Evolutionary conservation across 2,329 filamentous ascomycete species (phyloP).

Genomic region (Paecilomyces dactylethromorphus): DNA sequence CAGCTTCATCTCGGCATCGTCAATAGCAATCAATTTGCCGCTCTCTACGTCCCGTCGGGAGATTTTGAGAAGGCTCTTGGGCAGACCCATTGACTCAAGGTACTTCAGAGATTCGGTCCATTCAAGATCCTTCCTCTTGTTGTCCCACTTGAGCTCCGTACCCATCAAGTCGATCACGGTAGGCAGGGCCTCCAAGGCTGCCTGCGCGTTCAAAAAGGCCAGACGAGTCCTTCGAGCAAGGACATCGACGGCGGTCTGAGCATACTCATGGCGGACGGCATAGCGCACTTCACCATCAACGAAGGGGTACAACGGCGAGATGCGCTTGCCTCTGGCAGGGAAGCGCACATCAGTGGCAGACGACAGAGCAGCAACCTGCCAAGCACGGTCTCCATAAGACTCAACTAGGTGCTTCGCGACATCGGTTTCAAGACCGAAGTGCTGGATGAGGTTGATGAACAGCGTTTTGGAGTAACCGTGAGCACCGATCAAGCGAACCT

Average conservation of each 20-base stretch:
- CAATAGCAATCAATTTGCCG: slow-evolving; percentile 44
- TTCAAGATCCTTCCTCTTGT: slow-evolving; percentile 64
- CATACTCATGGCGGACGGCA: slow-evolving; percentile 81
- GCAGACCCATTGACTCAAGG: slow-evolving; percentile 57
- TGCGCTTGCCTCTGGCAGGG: slow-evolving; percentile 73
- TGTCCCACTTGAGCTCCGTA: slow-evolving; percentile 74
- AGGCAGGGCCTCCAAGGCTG: slow-evolving; percentile 78
- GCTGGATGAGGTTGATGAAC: slow-evolving; percentile 92
- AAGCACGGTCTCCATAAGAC: slow-evolving; percentile 87
- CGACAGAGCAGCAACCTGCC: slow-evolving; percentile 79
- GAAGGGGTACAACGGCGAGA: slow-evolving; percentile 78
- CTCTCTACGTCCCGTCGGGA: slow-evolving; percentile 54
- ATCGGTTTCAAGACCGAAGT: slow-evolving; percentile 86
- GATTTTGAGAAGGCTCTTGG: slow-evolving; percentile 49
- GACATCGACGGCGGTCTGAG: slow-evolving; percentile 83
- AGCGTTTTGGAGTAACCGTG: slow-evolving; percentile 85
- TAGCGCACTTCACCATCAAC: slow-evolving; percentile 89
- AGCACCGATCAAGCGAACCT: slow-evolving; percentile 72
- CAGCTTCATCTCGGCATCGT: slow-evolving; percentile 32
- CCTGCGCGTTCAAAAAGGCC: slow-evolving; percentile 87
- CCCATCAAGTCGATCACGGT: slow-evolving; percentile 83
- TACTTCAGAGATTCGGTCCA: slow-evolving; percentile 65
- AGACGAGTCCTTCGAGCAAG: slow-evolving; percentile 77
- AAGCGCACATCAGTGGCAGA: slow-evolving; percentile 70
- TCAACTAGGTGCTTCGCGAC: slow-evolving; percentile 82